Evolutionary conservation across 805 yeast species (phyloP).

Genomic region (Cephaloascus fragrans): DNA sequence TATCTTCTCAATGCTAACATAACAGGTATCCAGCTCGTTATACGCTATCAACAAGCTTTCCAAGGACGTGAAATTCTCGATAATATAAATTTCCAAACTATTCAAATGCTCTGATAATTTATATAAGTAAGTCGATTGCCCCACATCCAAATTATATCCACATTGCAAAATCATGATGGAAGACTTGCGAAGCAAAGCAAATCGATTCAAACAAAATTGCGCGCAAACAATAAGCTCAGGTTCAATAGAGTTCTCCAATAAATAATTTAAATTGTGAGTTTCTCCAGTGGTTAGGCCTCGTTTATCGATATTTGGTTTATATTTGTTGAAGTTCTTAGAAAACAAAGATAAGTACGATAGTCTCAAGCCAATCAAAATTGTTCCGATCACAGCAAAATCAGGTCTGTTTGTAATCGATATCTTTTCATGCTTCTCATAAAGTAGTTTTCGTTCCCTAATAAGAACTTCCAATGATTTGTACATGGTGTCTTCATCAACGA

Average conservation of each 20-base stretch:
- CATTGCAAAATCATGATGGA: slow-evolving; percentile 20
- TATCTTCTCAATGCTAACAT: too few relatives aligned
- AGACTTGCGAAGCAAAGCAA: slow-evolving; percentile 31
- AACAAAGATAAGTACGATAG: slow-evolving; percentile 30
- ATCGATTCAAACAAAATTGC: slow-evolving; percentile 44
- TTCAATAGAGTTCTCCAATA: slow-evolving; percentile 36
- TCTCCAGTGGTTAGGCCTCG: slow-evolving; percentile 12
- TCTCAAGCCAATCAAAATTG: slow-evolving; percentile 29
- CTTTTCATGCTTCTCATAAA: too few relatives aligned
- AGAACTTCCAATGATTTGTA: too few relatives aligned
- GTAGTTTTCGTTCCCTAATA: too few relatives aligned
- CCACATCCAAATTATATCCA: slow-evolving; percentile 5
- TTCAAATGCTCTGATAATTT: slow-evolving; percentile 3
- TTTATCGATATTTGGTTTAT: slow-evolving; percentile 15
- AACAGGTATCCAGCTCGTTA: slow-evolving; percentile 2
- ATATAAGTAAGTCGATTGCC: slow-evolving; percentile 4
- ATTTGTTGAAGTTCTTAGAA: slow-evolving; percentile 16
- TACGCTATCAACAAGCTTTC: not conserved
- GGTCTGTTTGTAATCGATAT: slow-evolving; percentile 24
- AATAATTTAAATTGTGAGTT: slow-evolving; percentile 20
- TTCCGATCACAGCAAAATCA: slow-evolving; percentile 29
- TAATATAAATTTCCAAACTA: not conserved
- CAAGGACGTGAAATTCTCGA: not conserved
- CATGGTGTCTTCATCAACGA: slow-evolving; percentile 31
- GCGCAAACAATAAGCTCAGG: slow-evolving; percentile 37